Base-by-base conservation (phyloP, 2,329 filamentous ascomycete genomes). In the Aspergillus aculeatinus region DNA sequence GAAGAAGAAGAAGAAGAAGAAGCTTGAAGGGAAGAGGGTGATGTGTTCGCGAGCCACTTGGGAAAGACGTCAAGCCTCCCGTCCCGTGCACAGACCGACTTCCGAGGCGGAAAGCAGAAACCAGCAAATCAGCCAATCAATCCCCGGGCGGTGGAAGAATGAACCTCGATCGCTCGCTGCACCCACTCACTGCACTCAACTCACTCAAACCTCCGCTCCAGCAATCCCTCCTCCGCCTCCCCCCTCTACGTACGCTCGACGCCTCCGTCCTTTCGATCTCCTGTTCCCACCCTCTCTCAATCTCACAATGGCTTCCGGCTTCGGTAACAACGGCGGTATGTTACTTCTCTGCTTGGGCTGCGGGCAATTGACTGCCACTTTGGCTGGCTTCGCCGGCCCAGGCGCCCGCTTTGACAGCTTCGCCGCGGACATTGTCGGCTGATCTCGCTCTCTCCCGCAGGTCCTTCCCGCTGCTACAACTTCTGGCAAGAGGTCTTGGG, bases 401-500 rank as follows among this genome's bases (percentile, higher is more conserved):
- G 33, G 27, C 19, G 33, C 65, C 61, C 60, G 58, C 63, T 49
- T 57, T 65, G 61, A 57, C 59, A 52, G 56, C 60, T 51, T 57
- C 54, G 58, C 56, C 58, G 59, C 65, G 49, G 66, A 66, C 60
- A 39, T 52, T 51, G 33, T 48, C 59, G 52, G 66, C 70, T 73
- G 67, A 73, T 23, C 62, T 23, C 61, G 55, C 58, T 61, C 55
- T 58, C 52, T 58, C 2, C 19, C 16, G 42, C 71, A 89, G 87
- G 87, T 72, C 85, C 85, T 67, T 85, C 83, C 71, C 91, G 94
- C 79, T 99, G 95, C 87, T 98, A 96, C 83, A 91, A 93, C 75
- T 99, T 97, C 87, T 99, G 95, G 95, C 95, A 99, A 82, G 95
- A 99, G 81, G 88, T 98, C 67, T 90, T 99, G 76, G 92, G 92